A percentile compares a stretch with the other conserved stretches of the same genome.
Evolutionary conservation across 2,329 filamentous ascomycete genomes (phyloP).

Genomic region (Colletotrichum tabaci): DNA sequence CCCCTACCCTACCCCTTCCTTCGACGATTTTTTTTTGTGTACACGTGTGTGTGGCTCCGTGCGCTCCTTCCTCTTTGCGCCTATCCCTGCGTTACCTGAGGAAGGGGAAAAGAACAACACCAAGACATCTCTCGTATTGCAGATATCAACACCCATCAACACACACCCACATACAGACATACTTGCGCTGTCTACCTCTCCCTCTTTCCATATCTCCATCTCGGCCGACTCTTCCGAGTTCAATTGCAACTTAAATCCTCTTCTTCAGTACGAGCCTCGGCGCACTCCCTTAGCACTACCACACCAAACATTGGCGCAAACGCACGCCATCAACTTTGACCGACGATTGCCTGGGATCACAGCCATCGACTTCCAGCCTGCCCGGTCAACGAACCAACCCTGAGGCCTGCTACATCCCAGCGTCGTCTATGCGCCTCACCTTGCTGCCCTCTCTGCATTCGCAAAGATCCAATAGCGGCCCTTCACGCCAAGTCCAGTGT

Average conservation of each 20-base stretch:
- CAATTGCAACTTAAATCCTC: not conserved
- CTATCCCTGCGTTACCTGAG: conserved; percentile 18
- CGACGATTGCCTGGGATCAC: conserved; percentile 5
- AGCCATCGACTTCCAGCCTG: not conserved
- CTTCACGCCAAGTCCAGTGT: conserved; percentile 49
- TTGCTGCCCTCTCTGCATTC: conserved; percentile 22
- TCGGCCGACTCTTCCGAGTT: not conserved
- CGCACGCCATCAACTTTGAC: not conserved
- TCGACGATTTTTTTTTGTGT: too few species aligned
- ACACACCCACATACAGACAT: too few species aligned
- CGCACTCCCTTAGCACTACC: not conserved
- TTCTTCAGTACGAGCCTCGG: not conserved
- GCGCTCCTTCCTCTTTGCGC: not conserved
- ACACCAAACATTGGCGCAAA: not conserved
- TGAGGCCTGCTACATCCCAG: conserved; percentile 19
- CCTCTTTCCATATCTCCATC: not conserved
- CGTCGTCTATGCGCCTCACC: conserved; percentile 38
- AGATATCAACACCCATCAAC: not conserved
- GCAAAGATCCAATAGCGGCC: conserved; percentile 49
- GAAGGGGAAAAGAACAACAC: conserved; percentile 8
- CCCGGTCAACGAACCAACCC: not conserved
- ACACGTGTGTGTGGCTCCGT: not conserved
- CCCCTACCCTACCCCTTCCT: not conserved
- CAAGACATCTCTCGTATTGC: conserved; percentile 16
- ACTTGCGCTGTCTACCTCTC: not conserved